Evolutionary conservation across 257 asterid genomes (phyloP).

Genomic region (Solanum verrucosum): DNA sequence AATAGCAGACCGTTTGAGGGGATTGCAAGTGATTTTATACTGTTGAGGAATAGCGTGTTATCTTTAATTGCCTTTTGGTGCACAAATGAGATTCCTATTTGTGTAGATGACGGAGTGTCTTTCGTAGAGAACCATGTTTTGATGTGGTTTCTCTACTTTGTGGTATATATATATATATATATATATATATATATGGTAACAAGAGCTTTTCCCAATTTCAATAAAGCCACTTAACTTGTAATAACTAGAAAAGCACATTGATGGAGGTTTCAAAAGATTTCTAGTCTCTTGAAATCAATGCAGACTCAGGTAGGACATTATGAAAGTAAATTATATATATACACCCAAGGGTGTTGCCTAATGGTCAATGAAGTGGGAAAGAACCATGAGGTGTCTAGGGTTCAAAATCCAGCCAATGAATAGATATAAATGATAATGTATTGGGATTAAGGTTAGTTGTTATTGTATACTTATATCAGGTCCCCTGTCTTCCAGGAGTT

Average conservation of each 20-base stretch:
- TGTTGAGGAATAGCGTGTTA: background rate
- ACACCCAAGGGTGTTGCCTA: background rate
- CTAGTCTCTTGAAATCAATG: background rate
- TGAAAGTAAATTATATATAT: background rate
- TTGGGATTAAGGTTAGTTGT: background rate
- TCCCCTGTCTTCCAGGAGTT: background rate
- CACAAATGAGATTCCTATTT: background rate
- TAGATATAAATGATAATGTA: background rate
- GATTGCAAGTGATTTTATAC: background rate
- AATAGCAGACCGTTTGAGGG: background rate
- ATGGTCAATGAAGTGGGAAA: background rate
- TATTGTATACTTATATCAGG: background rate
- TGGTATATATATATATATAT: too few species aligned
- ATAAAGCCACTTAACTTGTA: background rate
- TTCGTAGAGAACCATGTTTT: background rate
- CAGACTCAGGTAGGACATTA: too few species aligned
- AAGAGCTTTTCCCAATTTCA: background rate
- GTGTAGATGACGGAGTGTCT: background rate
- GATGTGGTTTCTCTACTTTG: background rate
- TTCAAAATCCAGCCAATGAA: background rate
- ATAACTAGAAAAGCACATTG: background rate
- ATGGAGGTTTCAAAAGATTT: background rate
- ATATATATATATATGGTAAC: background rate
- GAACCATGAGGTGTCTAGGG: background rate
- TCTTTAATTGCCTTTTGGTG: background rate